Evolutionary conservation across 202 grass and related monocot genomes (phyloP), one percentile per base, ranked within the genome.

Genomic region (Elaeis oleifera): DNA sequence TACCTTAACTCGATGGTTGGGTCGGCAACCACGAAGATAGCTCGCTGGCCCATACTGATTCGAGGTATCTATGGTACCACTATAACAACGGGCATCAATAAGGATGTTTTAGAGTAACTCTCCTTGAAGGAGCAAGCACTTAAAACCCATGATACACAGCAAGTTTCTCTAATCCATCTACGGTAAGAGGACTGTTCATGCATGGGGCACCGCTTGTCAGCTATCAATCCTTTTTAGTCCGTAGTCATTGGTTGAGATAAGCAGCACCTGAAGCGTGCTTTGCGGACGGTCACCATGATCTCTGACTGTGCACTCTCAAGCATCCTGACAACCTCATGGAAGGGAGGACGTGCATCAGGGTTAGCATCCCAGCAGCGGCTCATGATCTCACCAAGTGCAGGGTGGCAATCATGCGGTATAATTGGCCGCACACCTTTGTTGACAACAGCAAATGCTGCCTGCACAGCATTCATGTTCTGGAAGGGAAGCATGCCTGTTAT

Each of bases 381-480:
- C 83, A 86, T 86, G 59, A 81, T 86, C 49, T 86, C 74, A 25
- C 77, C 71, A 4, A 86, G 73, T n/a, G 74, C 56, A n/a, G 70
- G 78, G n/a, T 74, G 19, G 26, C 83, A 86, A 39, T 86, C 83
- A 4, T 76, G 78, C 0, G 83, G 78, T 23, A 86, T 60, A 11
- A 55, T 55, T 11, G 83, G 83, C 0, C 83, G 78, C 9, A 73
- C 64, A 0, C 70, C 83, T 74, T 92, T 92, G 65, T 92, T 82
- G 50, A 84, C 86, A 59, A 88, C 88, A 18, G 84, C 88, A 50
- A 92, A 92, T 58, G 88, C 84, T 68, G 84, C 88, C 60, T 92
- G 88, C 50, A 88, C 67, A 24, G 84, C 80, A 76, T 73, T 85
- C 71, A 85, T 60, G 2, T 88, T 77, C 65, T 80, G 79, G 16